A percentile compares a stretch with the other conserved stretches of the same genome.
Conservation (phyloP, 2,329 filamentous ascomycete genomes). For the Aspergillus sp. region DNA sequence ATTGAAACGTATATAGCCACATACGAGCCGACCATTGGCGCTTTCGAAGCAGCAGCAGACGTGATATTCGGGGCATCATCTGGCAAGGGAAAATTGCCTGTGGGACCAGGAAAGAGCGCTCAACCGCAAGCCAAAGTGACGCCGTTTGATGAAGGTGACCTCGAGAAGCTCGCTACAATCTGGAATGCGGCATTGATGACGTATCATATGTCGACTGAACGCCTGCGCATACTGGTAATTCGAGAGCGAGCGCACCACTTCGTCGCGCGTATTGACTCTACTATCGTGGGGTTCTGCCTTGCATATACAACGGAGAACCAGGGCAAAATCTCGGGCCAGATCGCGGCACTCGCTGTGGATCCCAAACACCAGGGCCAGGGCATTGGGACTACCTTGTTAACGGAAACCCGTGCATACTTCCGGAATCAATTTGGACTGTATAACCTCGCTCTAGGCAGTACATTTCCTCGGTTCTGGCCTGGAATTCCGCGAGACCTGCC, state of each 20-base stretch:
- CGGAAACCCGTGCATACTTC: constrained; percentile 19
- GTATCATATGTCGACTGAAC: constrained; percentile 23
- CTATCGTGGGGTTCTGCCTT: constrained; percentile 31
- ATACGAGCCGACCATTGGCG: constrained; percentile 37
- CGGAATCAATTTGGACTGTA: constrained; percentile 15
- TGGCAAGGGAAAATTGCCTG: constrained; percentile 27
- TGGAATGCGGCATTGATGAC: constrained; percentile 31
- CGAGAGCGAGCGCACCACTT: constrained; percentile 24
- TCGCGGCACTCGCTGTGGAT: constrained; percentile 31
- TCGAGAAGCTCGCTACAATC: constrained; percentile 19
- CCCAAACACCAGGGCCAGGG: constrained; percentile 27
- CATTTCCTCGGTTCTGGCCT: constrained; percentile 40
- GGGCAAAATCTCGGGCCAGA: constrained; percentile 17
- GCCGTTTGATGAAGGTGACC: constrained; percentile 16
- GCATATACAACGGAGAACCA: constrained; percentile 20
- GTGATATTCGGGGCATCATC: constrained; percentile 29
- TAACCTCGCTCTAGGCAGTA: constrained; percentile 17
- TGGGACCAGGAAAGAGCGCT: constrained; percentile 13
- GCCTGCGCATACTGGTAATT: constrained; percentile 19
- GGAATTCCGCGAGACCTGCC: constrained; percentile 34
- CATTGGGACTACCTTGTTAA: constrained; percentile 30
- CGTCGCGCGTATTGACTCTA: constrained; percentile 18
- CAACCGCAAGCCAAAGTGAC: constrained; percentile 8
- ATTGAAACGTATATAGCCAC: constrained; percentile 36
- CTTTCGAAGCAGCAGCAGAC: constrained; percentile 31